phyloP scores from a whole-genome alignment of 768 basidiomycete species.

The Pleurotus giganteus region DNA sequence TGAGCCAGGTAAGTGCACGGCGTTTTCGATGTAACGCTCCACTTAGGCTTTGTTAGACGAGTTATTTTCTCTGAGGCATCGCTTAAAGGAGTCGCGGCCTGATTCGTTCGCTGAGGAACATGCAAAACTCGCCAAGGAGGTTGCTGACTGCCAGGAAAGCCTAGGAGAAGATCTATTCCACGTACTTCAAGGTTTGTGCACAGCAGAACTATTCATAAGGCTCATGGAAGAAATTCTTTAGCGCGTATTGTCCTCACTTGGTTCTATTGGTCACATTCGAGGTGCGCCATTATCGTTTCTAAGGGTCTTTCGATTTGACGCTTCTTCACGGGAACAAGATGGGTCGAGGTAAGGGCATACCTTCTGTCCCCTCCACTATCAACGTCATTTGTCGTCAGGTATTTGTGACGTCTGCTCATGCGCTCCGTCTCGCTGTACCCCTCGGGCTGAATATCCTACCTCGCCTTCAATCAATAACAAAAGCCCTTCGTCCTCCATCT shows the following conservation, averaged over 20 bases:
- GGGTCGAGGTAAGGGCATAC: slow-evolving; percentile 64
- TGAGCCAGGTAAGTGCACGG: slow-evolving; percentile 35
- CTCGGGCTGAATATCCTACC: slow-evolving; percentile 68
- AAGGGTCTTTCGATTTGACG: slow-evolving; percentile 8
- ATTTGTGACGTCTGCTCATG: slow-evolving; percentile 55
- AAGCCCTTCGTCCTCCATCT: slow-evolving; percentile 52
- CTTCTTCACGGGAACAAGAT: slow-evolving; percentile 38
- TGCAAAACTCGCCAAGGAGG: slow-evolving; percentile 51
- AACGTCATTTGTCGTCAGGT: slow-evolving; percentile 36
- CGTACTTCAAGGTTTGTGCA: slow-evolving; percentile 56
- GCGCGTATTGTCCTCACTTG: slow-evolving; percentile 64
- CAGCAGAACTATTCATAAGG: not conserved
- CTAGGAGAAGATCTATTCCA: slow-evolving; percentile 56
- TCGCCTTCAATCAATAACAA: slow-evolving; percentile 65
- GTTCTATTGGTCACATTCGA: slow-evolving; percentile 76
- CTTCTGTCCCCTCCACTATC: not conserved
- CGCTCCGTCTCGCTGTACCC: slow-evolving; percentile 59
- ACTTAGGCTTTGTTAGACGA: slow-evolving; percentile 39
- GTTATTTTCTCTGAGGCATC: slow-evolving; percentile 48
- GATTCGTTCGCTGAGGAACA: slow-evolving; percentile 69
- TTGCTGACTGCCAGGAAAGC: slow-evolving; percentile 44
- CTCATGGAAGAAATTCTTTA: slow-evolving; percentile 20
- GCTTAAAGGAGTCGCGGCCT: slow-evolving; percentile 41
- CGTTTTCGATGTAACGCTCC: slow-evolving; percentile 6
- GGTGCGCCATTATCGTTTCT: slow-evolving; percentile 32